These are phyloP conservation scores for Aspergillus cavernicola DNA, from an alignment of 495 filamentous ascomycete species.

Conservation along the genomic window DNA sequence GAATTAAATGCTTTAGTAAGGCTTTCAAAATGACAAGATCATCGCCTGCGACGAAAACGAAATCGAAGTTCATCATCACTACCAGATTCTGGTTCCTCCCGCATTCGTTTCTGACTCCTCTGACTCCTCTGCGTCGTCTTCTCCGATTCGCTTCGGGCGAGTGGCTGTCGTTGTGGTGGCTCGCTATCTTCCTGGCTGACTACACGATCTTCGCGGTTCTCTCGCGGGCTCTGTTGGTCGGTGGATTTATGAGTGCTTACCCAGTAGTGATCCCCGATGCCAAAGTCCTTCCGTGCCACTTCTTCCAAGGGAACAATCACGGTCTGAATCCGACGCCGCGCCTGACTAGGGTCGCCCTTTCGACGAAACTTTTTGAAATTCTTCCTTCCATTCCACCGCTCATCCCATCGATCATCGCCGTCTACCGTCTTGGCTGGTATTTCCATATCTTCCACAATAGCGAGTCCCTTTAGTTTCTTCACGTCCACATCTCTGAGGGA, in stretches of 20 bases:
- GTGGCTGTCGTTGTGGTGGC: slow-evolving; percentile 6
- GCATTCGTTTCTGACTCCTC: slow-evolving; percentile 44
- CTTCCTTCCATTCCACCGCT: slow-evolving; percentile 89
- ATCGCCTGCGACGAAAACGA: slow-evolving; percentile 53
- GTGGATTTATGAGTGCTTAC: slow-evolving; percentile 31
- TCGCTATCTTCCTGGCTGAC: slow-evolving; percentile 22
- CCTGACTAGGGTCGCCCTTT: slow-evolving; percentile 45
- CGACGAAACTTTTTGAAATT: slow-evolving; percentile 92
- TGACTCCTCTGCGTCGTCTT: slow-evolving; percentile 21
- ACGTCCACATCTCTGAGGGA: slow-evolving; percentile 59
- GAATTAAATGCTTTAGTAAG: no score
- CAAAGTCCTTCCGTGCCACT: slow-evolving; percentile 71
- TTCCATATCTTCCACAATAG: slow-evolving; percentile 79
- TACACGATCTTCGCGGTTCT: slow-evolving; percentile 10
- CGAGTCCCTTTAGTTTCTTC: slow-evolving; percentile 66
- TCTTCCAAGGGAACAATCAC: slow-evolving; percentile 80
- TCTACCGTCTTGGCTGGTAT: slow-evolving; percentile 40
- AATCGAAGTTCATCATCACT: slow-evolving; percentile 55
- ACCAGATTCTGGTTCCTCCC: slow-evolving; percentile 35
- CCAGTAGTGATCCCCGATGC: slow-evolving; percentile 85
- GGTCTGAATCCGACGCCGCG: slow-evolving; percentile 45
- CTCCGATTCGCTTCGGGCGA: slow-evolving; percentile 13
- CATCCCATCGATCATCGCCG: slow-evolving; percentile 69
- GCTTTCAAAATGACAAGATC: slow-evolving; percentile 7
- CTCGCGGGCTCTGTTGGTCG: slow-evolving; percentile 20